Evolutionary conservation across 441 rosid genomes (phyloP).

Genomic region (Kokia cookei): DNA sequence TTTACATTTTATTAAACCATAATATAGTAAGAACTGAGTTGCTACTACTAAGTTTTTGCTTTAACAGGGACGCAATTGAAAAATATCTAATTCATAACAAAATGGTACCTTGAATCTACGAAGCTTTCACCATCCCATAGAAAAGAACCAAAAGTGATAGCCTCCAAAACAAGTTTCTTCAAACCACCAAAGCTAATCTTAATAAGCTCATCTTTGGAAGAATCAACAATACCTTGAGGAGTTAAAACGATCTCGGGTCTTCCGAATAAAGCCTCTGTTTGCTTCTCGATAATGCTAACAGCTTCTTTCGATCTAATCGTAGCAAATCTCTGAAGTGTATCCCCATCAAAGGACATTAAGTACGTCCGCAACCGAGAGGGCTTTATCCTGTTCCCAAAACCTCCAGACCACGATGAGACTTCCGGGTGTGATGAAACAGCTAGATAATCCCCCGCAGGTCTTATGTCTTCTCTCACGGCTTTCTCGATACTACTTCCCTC

Average conservation of each 20-base stretch:
- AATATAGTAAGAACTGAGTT: conserved; percentile 7
- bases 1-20: conserved; percentile 7
- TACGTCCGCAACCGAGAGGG: conserved; percentile 69
- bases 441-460: conserved; percentile 18
- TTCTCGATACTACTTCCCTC: conserved; percentile 27
- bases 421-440: conserved; percentile 55
- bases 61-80: background rate
- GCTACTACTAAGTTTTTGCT: background rate
- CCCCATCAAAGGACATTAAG: conserved; percentile 93
- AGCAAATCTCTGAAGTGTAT: conserved; percentile 84
- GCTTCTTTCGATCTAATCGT: conserved; percentile 90
- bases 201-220: conserved; percentile 65
- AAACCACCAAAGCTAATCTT: conserved; percentile 83
- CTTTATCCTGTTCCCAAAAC: conserved; percentile 47
- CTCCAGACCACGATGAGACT: conserved; percentile 47
- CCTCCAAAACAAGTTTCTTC: conserved; percentile 87
- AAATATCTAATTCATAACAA: conserved; percentile 46
- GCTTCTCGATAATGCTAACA: conserved; percentile 83
- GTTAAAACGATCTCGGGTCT: conserved; percentile 72
- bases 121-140: conserved; percentile 93
- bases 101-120: conserved; percentile 86
- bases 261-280: conserved; percentile 89
- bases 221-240: conserved; percentile 63
- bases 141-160: conserved; percentile 91
- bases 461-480: conserved; percentile 21